Evolutionary conservation across 2,329 filamentous ascomycete species (phyloP), one percentile per base, ranked within the genome.

Genomic region (Phyllosticta citrichinensis): DNA sequence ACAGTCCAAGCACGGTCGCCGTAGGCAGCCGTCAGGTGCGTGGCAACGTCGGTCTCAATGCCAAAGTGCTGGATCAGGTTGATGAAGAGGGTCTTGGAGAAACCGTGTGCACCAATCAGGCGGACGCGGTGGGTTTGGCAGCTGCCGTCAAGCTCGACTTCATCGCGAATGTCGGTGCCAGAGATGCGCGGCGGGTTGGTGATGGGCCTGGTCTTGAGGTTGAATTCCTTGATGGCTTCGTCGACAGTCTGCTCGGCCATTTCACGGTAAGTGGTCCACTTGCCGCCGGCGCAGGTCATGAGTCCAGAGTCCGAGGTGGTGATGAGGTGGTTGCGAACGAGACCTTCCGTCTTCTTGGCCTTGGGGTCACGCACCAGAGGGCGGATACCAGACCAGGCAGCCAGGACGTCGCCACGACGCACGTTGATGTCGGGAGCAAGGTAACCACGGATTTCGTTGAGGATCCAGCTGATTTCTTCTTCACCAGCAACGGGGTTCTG

Each of bases 1-100:
- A 97, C 91, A 17, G 88, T 87, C 92, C 92, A 97, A 20, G 92
- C 91, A 62, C 92, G 85, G 75, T 97, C 92, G 66, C 93, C 92
- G 71, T 97, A 97, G 61, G 89, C 89, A 70, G 88, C 84, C 14
- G 87, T 88, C 35, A 97, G 81, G 75, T 97, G 91, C 76, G 91
- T 89, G 53, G 92, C 92, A 20, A 97, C 89, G 68, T 96, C 91
- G 19, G 90, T 96, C 75, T 96, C 92, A 61, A 97, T 77, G 64
- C 91, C 91, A 71, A 90, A 96, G 76, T 96, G 89, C 74, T 97
- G 91, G 70, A 96, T 94, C 40, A 97, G 79, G 74, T 93, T 92
- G 80, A 97, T 96, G 78, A 96, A 96, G 24, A 97, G 84, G 1
- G 91, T 90, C 75, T 91, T 91, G 74, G 87, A 91, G 78, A 87